Percentiles rank a stretch among this genome's conserved stretches.
Conservation (phyloP, 1,139 yeast species). For the Pneumocystis wakefieldiae region DNA sequence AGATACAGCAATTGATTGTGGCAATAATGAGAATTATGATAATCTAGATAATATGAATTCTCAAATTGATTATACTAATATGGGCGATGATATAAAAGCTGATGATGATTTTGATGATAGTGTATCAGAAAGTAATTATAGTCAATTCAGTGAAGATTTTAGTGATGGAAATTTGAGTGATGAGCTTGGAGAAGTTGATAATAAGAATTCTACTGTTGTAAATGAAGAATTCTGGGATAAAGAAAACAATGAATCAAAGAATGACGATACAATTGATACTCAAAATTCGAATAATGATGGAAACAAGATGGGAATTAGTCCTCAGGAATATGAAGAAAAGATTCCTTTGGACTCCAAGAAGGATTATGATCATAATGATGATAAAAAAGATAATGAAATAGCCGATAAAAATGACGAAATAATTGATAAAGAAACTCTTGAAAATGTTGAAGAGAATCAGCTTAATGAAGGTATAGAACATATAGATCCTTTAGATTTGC, state of each 20-base stretch:
- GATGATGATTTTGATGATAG: constrained; percentile 53
- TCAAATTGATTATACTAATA: constrained; percentile 34
- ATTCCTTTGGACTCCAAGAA: constrained; percentile 41
- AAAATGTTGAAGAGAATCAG: constrained; percentile 55
- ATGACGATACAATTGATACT: constrained; percentile 47
- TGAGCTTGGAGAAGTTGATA: constrained; percentile 78
- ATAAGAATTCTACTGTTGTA: constrained; percentile 82
- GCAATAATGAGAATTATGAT: constrained; percentile 77
- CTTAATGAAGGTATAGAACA: constrained; percentile 63
- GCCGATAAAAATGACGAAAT: no score
- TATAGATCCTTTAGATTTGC: constrained; percentile 64
- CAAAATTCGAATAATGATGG: constrained; percentile 57
- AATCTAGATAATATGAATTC: constrained; percentile 70
- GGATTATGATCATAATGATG: constrained; percentile 25
- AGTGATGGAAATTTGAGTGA: constrained; percentile 50
- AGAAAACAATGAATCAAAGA: constrained; percentile 62
- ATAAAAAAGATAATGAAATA: constrained; percentile 30
- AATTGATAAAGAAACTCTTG: constrained; percentile 30
- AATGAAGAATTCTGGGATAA: constrained; percentile 99
- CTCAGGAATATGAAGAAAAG: constrained; percentile 40
- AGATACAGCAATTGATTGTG: constrained; percentile 91
- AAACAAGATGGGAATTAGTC: constrained; percentile 41
- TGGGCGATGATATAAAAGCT: constrained; percentile 59
- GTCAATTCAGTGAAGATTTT: constrained; percentile 38
- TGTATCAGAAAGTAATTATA: constrained; percentile 41